These are phyloP conservation scores for Trichosporon sp. DNA, from an alignment of 1,284 basidiomycete species.

Conservation along the genomic window DNA sequence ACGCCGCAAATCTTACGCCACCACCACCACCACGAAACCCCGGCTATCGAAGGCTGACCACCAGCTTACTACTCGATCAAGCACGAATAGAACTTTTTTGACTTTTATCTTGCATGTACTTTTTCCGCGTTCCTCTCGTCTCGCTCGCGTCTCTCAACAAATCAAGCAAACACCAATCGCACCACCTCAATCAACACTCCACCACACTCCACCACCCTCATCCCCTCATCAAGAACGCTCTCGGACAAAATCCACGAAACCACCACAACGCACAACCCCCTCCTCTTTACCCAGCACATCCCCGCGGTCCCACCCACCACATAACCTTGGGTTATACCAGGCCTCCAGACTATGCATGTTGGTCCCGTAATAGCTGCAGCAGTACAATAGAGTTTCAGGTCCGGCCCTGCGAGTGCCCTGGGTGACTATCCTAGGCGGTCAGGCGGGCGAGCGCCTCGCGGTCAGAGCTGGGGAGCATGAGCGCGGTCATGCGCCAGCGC, in stretches of 20 bases:
- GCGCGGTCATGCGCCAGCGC: slow-evolving; percentile 36
- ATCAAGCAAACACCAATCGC: not conserved
- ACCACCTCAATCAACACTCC: not conserved
- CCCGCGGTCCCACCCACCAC: not conserved
- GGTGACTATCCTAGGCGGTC: not conserved
- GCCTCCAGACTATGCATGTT: slow-evolving; percentile 1
- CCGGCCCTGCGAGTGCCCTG: not conserved
- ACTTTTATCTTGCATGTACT: not conserved
- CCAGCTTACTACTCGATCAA: slow-evolving; percentile 6
- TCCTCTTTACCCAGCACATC: slow-evolving; percentile 1
- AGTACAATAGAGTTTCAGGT: not conserved
- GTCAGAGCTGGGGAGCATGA: slow-evolving; percentile 26
- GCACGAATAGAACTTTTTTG: slow-evolving; percentile 7
- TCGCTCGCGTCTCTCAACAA: slow-evolving; percentile 7
- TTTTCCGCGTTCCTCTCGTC: slow-evolving; percentile 9
- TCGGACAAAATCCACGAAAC: not conserved
- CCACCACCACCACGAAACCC: not conserved
- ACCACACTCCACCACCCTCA: not conserved
- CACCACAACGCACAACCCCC: not conserved
- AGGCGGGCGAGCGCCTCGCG: not conserved
- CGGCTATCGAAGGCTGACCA: not conserved
- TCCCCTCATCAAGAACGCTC: not conserved
- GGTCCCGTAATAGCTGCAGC: not conserved
- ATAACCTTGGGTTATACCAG: not conserved
- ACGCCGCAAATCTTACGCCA: not conserved